Percentiles rank a stretch among this genome's conserved stretches.
Conservation (phyloP, 495 filamentous ascomycete species). For the Lophiotrema nucula region DNA sequence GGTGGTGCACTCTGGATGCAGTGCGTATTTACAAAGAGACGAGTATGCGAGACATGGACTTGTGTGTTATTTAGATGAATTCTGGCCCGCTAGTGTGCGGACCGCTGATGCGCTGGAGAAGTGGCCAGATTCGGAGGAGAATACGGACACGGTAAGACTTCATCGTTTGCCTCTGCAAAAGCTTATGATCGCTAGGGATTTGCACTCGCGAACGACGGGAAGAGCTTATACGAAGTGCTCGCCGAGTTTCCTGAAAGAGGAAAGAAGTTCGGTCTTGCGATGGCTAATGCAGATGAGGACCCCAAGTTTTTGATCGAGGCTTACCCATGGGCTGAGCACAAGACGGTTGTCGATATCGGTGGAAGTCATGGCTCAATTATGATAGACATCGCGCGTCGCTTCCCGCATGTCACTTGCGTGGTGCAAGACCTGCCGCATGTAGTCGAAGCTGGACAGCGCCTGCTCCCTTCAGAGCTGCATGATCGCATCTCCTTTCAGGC, state of each 20-base stretch:
- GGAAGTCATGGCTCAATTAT: neutral
- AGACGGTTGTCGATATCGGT: neutral
- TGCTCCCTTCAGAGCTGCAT: neutral
- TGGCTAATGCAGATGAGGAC: neutral
- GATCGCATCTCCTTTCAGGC: neutral
- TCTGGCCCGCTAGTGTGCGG: conserved; percentile 7
- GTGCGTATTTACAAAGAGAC: neutral
- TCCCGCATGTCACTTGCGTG: neutral
- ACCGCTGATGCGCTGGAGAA: conserved; percentile 8
- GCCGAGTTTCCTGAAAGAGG: neutral
- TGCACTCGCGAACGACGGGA: neutral
- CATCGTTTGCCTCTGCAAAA: neutral
- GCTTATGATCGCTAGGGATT: too few relatives aligned
- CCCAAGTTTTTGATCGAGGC: neutral
- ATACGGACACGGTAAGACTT: neutral
- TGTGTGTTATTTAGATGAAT: conserved; percentile 3
- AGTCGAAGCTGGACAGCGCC: neutral
- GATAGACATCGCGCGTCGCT: neutral
- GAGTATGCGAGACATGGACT: conserved; percentile 1
- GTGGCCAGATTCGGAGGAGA: conserved; percentile 11
- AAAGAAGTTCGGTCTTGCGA: neutral
- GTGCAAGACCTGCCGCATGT: neutral
- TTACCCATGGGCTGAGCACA: neutral
- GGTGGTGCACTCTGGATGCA: conserved; percentile 1
- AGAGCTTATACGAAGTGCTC: neutral